Evolutionary conservation across 192 early-diverging fungal species (phyloP).

Genomic region (Jimgerdemannia lactiflua): DNA sequence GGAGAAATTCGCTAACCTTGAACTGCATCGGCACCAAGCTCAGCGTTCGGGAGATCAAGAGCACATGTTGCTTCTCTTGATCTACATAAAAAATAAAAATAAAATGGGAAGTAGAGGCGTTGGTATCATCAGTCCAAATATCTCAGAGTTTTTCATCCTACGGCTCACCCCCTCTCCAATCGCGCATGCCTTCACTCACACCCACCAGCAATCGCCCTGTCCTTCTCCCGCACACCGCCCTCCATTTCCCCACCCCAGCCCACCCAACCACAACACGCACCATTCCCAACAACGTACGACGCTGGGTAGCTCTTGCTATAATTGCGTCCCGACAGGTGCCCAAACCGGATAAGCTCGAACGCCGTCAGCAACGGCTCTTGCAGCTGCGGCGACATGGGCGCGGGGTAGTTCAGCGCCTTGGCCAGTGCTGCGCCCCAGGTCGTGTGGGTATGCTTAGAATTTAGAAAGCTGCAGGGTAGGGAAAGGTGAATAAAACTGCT

Average conservation of each 20-base stretch:
- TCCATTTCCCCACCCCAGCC: background rate
- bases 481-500: too few species aligned
- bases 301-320: conserved; percentile 42
- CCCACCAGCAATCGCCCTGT: too few species aligned
- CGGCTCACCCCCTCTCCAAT: background rate
- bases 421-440: conserved; percentile 38
- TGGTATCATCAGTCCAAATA: background rate
- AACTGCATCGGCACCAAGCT: conserved; percentile 52
- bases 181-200: conserved; percentile 26
- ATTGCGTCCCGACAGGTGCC: conserved; percentile 39
- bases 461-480: conserved; percentile 28
- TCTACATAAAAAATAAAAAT: conserved; percentile 12
- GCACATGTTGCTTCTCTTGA: conserved; percentile 31
- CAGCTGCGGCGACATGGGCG: conserved; percentile 1
- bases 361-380: conserved; percentile 53
- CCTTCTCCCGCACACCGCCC: too few species aligned
- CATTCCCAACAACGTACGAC: conserved; percentile 15
- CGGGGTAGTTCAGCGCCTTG: conserved; percentile 18
- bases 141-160: background rate
- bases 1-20: conserved; percentile 35
- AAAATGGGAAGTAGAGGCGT: background rate
- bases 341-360: conserved; percentile 48
- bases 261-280: conserved; percentile 5
- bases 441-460: conserved; percentile 29
- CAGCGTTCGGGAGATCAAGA: conserved; percentile 47